Conservation (phyloP, 352 stramenopile genomes). For the Phytopythium mirpurense region DNA sequence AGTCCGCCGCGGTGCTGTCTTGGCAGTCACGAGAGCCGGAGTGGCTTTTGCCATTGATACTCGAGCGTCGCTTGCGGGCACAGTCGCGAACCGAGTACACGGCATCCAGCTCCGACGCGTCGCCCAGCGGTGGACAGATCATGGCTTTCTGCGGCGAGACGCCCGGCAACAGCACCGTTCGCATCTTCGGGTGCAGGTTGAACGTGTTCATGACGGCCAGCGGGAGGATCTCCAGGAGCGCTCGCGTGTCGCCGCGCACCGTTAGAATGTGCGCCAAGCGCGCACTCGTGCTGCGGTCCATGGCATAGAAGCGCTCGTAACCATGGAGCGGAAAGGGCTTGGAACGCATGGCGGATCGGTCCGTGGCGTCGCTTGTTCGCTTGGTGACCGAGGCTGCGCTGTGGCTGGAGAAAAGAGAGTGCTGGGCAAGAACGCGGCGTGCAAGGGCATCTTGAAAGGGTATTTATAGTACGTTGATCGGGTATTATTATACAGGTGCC, state of each 20-base stretch:
- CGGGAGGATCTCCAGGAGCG: constrained; percentile 30
- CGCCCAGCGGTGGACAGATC: constrained; percentile 39
- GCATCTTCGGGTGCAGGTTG: constrained; percentile 59
- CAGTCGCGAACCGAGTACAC: constrained; percentile 26
- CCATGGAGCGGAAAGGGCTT: constrained; percentile 46
- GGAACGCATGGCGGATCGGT: constrained; percentile 2
- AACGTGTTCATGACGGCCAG: constrained; percentile 42
- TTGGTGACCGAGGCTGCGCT: not conserved
- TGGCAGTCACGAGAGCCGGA: not conserved
- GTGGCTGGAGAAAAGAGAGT: not conserved
- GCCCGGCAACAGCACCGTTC: constrained; percentile 30
- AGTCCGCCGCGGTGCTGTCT: constrained; percentile 4
- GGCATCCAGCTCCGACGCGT: constrained; percentile 33
- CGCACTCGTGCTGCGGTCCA: constrained; percentile 34
- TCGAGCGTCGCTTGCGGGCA: constrained; percentile 8
- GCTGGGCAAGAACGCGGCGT: not conserved
- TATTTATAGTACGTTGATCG: no score
- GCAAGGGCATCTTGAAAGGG: not conserved
- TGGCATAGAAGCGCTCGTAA: constrained; percentile 69
- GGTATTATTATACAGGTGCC: no score
- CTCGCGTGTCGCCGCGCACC: constrained; percentile 33
- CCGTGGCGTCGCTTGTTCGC: not conserved
- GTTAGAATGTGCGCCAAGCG: constrained; percentile 49
- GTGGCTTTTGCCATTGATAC: not conserved
- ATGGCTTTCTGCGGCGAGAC: constrained; percentile 39